Conservation (phyloP, 495 filamentous ascomycete species). For the Acidomyces sp. region DNA sequence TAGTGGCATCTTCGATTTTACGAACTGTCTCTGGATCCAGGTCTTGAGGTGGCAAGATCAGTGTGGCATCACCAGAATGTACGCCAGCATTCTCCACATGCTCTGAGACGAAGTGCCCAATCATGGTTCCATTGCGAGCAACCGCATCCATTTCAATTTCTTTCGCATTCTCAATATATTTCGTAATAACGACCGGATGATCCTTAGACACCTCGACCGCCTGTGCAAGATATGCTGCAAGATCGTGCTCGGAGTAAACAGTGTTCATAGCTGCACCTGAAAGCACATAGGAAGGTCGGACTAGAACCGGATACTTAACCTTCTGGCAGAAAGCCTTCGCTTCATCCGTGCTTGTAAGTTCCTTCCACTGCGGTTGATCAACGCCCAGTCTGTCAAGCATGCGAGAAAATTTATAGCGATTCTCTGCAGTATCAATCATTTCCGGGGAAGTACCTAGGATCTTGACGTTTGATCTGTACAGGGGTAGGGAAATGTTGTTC, state of each 20-base stretch:
- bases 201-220: slow-evolving; percentile 88
- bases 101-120: slow-evolving; percentile 89
- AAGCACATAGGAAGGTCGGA: slow-evolving; percentile 92
- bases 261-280: slow-evolving; percentile 99
- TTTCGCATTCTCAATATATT: slow-evolving; percentile 95
- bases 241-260: slow-evolving; percentile 81
- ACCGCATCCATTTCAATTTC: slow-evolving; percentile 98
- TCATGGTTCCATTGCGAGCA: slow-evolving; percentile 69
- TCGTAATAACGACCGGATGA: slow-evolving; percentile 96
- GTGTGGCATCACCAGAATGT: slow-evolving; percentile 88
- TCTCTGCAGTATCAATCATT: slow-evolving; percentile 97
- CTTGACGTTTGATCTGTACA: slow-evolving; percentile 79
- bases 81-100: slow-evolving; percentile 97
- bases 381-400: slow-evolving; percentile 91
- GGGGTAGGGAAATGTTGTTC: slow-evolving; percentile 90
- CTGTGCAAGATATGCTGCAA: slow-evolving; percentile 81
- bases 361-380: slow-evolving; percentile 95
- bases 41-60: slow-evolving; percentile 91
- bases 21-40: slow-evolving; percentile 76
- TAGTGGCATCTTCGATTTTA: slow-evolving; percentile 85
- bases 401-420: slow-evolving; percentile 96
- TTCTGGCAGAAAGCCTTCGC: slow-evolving; percentile 74
- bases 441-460: slow-evolving; percentile 92
- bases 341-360: slow-evolving; percentile 80
- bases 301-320: slow-evolving; percentile 86